These are phyloP conservation scores for Clavariopsis aquatica DNA, from an alignment of 495 filamentous ascomycete genomes.

Conservation along the genomic window DNA sequence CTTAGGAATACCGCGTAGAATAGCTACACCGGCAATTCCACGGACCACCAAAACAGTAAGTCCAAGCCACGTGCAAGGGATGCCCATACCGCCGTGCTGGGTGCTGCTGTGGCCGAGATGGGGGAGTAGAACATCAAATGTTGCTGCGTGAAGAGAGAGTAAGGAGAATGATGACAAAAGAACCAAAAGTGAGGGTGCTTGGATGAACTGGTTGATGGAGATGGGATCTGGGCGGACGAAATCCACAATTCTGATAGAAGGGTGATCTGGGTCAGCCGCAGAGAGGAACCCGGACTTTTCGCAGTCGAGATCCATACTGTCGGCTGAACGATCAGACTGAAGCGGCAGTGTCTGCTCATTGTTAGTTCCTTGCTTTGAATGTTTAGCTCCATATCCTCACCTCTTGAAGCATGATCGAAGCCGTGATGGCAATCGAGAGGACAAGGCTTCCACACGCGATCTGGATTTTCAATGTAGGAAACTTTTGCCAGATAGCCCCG, in stretches of 20 bases:
- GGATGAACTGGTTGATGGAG: slow-evolving; percentile 47
- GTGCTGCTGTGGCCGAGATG: slow-evolving; percentile 50
- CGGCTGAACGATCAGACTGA: slow-evolving; percentile 22
- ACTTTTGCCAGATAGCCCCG: slow-evolving; percentile 46
- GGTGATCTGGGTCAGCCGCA: slow-evolving; percentile 22
- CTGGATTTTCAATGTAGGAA: slow-evolving; percentile 47
- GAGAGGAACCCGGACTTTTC: slow-evolving; percentile 51
- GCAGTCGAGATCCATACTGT: slow-evolving; percentile 39
- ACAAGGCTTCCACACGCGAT: slow-evolving; percentile 50
- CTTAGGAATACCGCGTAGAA: slow-evolving; percentile 41
- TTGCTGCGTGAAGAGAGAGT: slow-evolving; percentile 50
- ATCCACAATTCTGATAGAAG: slow-evolving; percentile 39
- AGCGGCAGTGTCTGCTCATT: slow-evolving; percentile 43
- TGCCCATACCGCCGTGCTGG: slow-evolving; percentile 48
- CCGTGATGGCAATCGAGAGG: slow-evolving; percentile 44
- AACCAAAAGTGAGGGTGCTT: slow-evolving; percentile 49
- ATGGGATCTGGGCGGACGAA: slow-evolving; percentile 45
- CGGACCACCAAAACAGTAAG: slow-evolving; percentile 45
- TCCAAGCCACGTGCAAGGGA: slow-evolving; percentile 49
- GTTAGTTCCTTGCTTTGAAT: slow-evolving; percentile 19
- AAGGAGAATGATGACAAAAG: slow-evolving; percentile 50
- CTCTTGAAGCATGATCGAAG: slow-evolving; percentile 47
- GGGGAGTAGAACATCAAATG: slow-evolving; percentile 50
- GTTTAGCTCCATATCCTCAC: slow-evolving; percentile 36
- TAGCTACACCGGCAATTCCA: slow-evolving; percentile 42